Percentiles rank a stretch among this genome's conserved stretches.
phyloP scores from a whole-genome alignment of 2,329 filamentous ascomycete species.

The Leptographium flavum region DNA sequence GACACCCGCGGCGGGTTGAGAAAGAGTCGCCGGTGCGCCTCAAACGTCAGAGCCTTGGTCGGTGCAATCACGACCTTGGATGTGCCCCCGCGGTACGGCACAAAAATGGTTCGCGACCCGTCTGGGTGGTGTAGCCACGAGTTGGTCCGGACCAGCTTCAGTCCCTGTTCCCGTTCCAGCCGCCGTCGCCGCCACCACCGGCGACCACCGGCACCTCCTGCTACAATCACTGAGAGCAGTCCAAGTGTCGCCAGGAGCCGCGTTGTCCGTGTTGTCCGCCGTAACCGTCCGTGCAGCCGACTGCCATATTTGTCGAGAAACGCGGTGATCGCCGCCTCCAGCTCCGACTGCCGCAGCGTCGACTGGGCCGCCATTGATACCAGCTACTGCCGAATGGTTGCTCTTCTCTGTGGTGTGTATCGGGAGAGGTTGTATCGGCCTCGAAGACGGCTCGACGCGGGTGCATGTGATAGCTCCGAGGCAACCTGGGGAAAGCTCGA shows the following conservation, averaged over 20 bases:
- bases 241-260: slow-evolving; percentile 64
- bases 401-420: not conserved
- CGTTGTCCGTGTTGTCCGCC: slow-evolving; percentile 52
- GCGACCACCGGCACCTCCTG: slow-evolving; percentile 63
- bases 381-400: not conserved
- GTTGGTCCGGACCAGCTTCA: slow-evolving; percentile 73
- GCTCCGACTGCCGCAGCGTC: slow-evolving; percentile 53
- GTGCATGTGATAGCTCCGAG: slow-evolving; percentile 11
- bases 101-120: slow-evolving; percentile 86
- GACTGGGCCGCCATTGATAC: slow-evolving; percentile 73
- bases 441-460: not conserved
- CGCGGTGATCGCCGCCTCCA: slow-evolving; percentile 51
- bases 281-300: slow-evolving; percentile 38
- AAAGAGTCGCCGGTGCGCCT: slow-evolving; percentile 87
- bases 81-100: slow-evolving; percentile 77
- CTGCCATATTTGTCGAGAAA: slow-evolving; percentile 47
- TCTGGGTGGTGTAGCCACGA: slow-evolving; percentile 90
- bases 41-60: slow-evolving; percentile 87
- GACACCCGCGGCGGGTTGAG: slow-evolving; percentile 78
- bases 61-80: slow-evolving; percentile 83
- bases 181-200: slow-evolving; percentile 60
- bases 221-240: slow-evolving; percentile 64
- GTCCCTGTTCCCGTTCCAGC: slow-evolving; percentile 70
- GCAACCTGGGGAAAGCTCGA: slow-evolving; percentile 1
- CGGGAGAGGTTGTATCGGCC: not conserved